These are phyloP conservation scores for Monosporascus sp. DNA, from an alignment of 2,329 filamentous ascomycete species.

Conservation along the genomic window DNA sequence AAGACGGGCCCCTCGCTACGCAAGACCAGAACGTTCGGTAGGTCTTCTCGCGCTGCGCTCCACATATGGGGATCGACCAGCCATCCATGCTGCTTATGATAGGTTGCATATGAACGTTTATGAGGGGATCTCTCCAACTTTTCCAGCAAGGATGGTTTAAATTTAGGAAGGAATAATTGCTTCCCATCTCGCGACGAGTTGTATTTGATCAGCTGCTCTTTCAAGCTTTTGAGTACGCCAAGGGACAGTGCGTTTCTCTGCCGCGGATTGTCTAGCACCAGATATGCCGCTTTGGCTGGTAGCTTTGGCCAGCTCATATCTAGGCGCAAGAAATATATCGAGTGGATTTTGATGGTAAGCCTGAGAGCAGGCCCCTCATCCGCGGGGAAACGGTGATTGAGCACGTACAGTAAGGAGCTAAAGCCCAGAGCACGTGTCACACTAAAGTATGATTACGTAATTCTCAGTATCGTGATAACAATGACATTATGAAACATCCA, in stretches of 20 bases:
- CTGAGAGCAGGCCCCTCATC: no score
- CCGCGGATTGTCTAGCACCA: conserved; percentile 18
- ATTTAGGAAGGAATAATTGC: conserved; percentile 22
- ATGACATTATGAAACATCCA: no score
- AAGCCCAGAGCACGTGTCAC: no score
- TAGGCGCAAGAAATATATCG: no score
- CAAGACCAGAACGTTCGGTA: conserved; percentile 28
- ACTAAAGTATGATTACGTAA: no score
- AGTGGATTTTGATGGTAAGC: no score
- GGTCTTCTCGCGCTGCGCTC: conserved; percentile 11
- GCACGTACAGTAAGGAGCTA: no score
- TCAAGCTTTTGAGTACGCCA: conserved; percentile 17
- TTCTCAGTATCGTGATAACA: no score
- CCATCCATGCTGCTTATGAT: conserved; percentile 14
- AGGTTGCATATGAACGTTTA: conserved; percentile 1
- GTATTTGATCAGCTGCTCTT: conserved; percentile 16
- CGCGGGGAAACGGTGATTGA: no score
- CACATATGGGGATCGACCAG: conserved; percentile 21
- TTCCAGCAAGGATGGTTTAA: conserved; percentile 15
- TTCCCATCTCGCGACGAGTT: conserved; percentile 16
- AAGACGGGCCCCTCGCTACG: conserved; percentile 25
- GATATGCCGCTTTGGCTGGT: conserved; percentile 20
- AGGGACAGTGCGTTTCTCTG: conserved; percentile 22
- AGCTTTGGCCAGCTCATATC: conserved; percentile 14
- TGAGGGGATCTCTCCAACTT: conserved; percentile 8